Conservation (phyloP, 2,329 filamentous ascomycete species). For the Orbilia oligospora region DNA sequence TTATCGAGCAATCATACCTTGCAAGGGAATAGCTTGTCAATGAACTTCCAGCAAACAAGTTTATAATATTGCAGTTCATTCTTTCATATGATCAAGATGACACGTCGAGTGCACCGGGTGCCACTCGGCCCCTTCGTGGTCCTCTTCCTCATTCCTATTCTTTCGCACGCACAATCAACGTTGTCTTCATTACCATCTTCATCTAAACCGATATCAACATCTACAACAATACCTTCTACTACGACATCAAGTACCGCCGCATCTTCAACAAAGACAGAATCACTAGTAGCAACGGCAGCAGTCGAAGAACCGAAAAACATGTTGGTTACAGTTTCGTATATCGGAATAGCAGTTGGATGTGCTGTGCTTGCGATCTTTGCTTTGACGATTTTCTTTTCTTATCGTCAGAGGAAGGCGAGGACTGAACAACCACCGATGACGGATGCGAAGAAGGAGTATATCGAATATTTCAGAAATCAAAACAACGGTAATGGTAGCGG, state of each 20-base stretch:
- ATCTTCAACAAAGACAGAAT: constrained; percentile 3
- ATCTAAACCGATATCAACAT: constrained; percentile 10
- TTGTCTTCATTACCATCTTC: constrained; percentile 11
- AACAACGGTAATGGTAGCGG: not conserved
- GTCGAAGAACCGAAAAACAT: constrained; percentile 33
- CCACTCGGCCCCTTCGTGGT: constrained; percentile 49
- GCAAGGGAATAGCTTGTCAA: constrained; percentile 10
- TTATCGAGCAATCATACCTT: constrained; percentile 16
- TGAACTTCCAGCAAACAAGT: constrained; percentile 23
- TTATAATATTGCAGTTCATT: constrained; percentile 27
- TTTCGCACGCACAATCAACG: constrained; percentile 34
- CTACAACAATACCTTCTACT: constrained; percentile 24
- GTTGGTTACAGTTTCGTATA: constrained; percentile 49
- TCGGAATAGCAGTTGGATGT: constrained; percentile 48
- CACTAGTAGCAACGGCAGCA: not conserved
- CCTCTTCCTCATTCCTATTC: constrained; percentile 35
- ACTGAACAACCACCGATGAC: constrained; percentile 27
- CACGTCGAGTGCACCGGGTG: constrained; percentile 49
- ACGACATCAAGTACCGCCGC: constrained; percentile 6
- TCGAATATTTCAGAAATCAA: constrained; percentile 36
- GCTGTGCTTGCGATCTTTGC: constrained; percentile 39
- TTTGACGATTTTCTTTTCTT: constrained; percentile 35
- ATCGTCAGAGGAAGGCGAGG: constrained; percentile 20
- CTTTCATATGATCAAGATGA: constrained; percentile 33
- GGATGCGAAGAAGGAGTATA: constrained; percentile 36